Conservation (phyloP, 805 yeast genomes). For the Nakazawaea molendinolei region DNA sequence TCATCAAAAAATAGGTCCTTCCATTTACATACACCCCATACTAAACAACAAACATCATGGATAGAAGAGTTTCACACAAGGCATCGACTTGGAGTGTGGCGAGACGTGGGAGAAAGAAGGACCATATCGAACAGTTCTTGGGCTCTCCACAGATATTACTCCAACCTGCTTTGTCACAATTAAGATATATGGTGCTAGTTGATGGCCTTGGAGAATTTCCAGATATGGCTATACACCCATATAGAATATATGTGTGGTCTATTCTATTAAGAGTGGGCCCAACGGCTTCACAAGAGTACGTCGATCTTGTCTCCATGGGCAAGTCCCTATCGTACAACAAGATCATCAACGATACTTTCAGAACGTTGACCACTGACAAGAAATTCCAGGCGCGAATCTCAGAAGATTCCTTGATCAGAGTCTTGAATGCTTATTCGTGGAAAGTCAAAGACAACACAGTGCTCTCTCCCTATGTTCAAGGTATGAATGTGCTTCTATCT, state of each 20-base stretch:
- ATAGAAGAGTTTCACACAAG: constrained; percentile 5
- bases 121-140: constrained; percentile 45
- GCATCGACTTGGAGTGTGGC: constrained; percentile 5
- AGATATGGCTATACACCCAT: constrained; percentile 40
- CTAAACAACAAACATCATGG: too few species aligned
- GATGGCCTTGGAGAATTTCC: constrained; percentile 32
- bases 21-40: too few species aligned
- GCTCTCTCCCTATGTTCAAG: constrained; percentile 75
- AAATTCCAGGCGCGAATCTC: constrained; percentile 56
- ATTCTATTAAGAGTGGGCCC: constrained; percentile 62
- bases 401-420: constrained; percentile 62
- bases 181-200: constrained; percentile 43
- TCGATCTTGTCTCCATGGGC: constrained; percentile 45
- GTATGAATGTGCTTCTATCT: constrained; percentile 81
- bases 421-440: constrained; percentile 69
- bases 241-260: constrained; percentile 76
- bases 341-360: constrained; percentile 77
- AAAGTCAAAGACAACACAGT: constrained; percentile 13
- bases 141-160: constrained; percentile 38
- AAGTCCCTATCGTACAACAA: constrained; percentile 57
- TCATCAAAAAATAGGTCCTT: too few species aligned
- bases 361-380: constrained; percentile 75
- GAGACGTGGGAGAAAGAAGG: constrained; percentile 38
- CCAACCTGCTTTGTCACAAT: constrained; percentile 43
- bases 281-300: constrained; percentile 47